These are phyloP conservation scores for Musa itinerans DNA, from an alignment of 176 grass and related monocot species.

Conservation along the genomic window DNA sequence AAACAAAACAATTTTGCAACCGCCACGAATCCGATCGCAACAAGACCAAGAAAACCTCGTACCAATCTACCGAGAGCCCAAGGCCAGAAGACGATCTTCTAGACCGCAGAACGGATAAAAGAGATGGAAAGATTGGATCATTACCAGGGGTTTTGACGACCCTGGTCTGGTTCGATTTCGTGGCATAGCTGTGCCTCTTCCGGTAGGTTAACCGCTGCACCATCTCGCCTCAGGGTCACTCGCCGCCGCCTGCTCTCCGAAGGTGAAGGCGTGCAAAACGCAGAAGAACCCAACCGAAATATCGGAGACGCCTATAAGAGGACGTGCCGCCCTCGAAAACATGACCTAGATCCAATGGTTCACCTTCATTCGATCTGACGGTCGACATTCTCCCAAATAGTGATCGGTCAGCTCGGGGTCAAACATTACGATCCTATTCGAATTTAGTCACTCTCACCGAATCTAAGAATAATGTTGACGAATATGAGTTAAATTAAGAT, in stretches of 20 bases:
- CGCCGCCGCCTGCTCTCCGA: not conserved
- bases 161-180: conserved; percentile 69
- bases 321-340: not conserved
- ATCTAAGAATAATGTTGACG: not conserved
- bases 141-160: conserved; percentile 68
- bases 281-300: too few relatives aligned
- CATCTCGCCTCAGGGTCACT: conserved; percentile 27
- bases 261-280: not conserved
- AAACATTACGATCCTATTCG: conserved; percentile 55
- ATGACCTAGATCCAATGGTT: conserved; percentile 8
- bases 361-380: not conserved
- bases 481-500: too few relatives aligned
- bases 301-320: not conserved
- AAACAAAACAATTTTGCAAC: not conserved
- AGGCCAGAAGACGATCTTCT: not conserved
- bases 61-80: too few relatives aligned
- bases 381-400: not conserved
- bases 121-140: not conserved
- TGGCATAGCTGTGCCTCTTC: conserved; percentile 73
- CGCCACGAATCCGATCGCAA: not conserved
- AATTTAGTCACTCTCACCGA: not conserved
- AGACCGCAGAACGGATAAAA: not conserved
- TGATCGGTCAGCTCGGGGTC: conserved; percentile 26
- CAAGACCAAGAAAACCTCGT: not conserved
- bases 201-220: conserved; percentile 77